Evolutionary conservation across 2,329 filamentous ascomycete species (phyloP).

Genomic region (Aspergillus novoparasiticus): DNA sequence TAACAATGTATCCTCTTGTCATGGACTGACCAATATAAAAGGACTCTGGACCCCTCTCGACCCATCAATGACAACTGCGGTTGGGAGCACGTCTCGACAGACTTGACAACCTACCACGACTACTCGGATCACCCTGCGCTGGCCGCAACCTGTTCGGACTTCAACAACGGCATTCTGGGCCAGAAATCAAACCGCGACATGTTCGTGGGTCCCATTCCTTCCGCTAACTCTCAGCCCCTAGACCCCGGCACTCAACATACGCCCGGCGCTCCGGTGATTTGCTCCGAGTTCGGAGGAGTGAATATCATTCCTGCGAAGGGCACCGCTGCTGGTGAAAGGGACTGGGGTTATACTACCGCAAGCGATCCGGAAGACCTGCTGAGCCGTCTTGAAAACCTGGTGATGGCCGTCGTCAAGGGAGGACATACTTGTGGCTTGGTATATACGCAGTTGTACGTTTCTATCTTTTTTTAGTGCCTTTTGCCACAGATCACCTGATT

Average conservation of each 20-base stretch:
- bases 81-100: conserved; percentile 68
- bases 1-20: background rate
- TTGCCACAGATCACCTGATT: rapidly evolving
- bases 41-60: conserved; percentile 62
- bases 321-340: conserved; percentile 46
- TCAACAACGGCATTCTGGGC: conserved; percentile 56
- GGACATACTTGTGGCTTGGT: conserved; percentile 65
- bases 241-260: conserved; percentile 57
- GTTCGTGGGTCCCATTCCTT: conserved; percentile 52
- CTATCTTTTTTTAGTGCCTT: background rate
- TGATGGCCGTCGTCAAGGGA: conserved; percentile 59
- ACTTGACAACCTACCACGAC: conserved; percentile 70
- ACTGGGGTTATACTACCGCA: conserved; percentile 72
- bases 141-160: conserved; percentile 55
- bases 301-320: conserved; percentile 60
- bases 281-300: conserved; percentile 69
- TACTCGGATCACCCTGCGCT: conserved; percentile 63
- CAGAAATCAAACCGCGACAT: conserved; percentile 56
- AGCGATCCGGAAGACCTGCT: conserved; percentile 62
- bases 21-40: conserved; percentile 12
- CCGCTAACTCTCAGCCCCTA: conserved; percentile 34
- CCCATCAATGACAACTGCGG: conserved; percentile 73
- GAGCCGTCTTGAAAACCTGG: conserved; percentile 59
- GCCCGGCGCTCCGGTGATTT: conserved; percentile 62
- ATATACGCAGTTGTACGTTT: conserved; percentile 64